Evolutionary conservation across 371 early-diverging fungal species (phyloP).

Genomic region (Zychaea mexicana): DNA sequence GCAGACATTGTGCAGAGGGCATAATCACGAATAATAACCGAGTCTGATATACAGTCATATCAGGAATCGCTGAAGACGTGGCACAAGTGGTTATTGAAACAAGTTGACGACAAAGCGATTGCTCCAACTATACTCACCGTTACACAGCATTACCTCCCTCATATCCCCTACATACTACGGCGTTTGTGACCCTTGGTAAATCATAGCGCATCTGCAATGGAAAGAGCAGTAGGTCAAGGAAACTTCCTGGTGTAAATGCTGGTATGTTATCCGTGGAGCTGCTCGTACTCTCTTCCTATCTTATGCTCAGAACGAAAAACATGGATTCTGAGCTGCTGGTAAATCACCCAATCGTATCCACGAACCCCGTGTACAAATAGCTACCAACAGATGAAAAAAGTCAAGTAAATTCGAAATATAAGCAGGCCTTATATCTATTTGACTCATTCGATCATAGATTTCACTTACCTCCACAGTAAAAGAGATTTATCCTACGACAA

Average conservation of each 20-base stretch:
- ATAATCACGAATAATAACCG: background rate
- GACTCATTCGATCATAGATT: no score
- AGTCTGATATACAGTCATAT: background rate
- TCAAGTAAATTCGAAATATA: no score
- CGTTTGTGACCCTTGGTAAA: background rate
- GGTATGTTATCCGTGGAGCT: background rate
- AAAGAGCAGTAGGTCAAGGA: background rate
- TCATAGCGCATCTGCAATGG: constrained; percentile 2
- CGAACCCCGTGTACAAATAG: no score
- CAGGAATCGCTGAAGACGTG: background rate
- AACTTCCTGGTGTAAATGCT: background rate
- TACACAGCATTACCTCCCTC: background rate
- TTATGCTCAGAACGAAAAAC: no score
- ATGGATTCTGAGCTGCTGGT: background rate
- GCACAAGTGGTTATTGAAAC: background rate
- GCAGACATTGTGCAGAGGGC: background rate
- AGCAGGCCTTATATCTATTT: no score
- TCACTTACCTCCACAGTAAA: background rate
- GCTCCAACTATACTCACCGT: background rate
- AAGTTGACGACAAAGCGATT: background rate
- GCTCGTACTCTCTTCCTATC: background rate
- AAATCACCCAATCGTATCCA: no score
- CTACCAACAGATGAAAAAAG: no score
- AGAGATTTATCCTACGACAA: background rate
- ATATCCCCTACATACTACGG: background rate